Evolutionary conservation across 257 asterid genomes (phyloP).

Genomic region (Scutellaria barbata): DNA sequence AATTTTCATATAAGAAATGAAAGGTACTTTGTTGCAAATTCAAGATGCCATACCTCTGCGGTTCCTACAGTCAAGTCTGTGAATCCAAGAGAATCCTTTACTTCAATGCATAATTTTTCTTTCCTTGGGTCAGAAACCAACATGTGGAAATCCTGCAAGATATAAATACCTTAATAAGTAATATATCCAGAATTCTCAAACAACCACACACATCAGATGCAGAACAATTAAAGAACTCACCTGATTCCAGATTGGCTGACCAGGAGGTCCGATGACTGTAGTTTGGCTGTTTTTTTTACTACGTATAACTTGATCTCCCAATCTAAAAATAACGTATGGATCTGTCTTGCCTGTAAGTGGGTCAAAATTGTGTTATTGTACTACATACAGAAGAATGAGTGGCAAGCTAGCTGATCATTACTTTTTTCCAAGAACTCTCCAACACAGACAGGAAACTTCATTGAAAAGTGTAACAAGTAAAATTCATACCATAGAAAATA

Average conservation of each 20-base stretch:
- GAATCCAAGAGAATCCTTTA: conserved; percentile 89
- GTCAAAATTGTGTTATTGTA: conserved; percentile 2
- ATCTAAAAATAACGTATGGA: conserved; percentile 77
- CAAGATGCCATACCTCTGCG: conserved; percentile 67
- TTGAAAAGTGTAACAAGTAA: conserved; percentile 26
- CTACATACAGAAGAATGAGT: conserved; percentile 5
- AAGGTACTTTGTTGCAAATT: conserved; percentile 23
- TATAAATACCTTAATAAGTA: conserved; percentile 27
- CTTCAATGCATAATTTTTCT: conserved; percentile 74
- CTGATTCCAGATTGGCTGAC: conserved; percentile 99
- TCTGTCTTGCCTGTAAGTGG: conserved; percentile 87
- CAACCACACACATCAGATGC: conserved; percentile 15
- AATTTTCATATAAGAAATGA: conserved; percentile 7
- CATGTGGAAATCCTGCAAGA: conserved; percentile 85
- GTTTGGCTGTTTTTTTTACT: conserved; percentile 97
- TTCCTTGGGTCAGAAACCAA: conserved; percentile 81
- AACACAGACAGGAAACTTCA: conserved; percentile 26
- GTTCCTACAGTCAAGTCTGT: conserved; percentile 77
- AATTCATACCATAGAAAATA: conserved; percentile 73
- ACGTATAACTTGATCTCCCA: conserved; percentile 93
- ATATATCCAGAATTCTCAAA: conserved; percentile 29
- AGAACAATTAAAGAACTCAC: conserved; percentile 44
- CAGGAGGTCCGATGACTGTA: conserved; percentile 95
- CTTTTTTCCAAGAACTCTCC: conserved; percentile 13
- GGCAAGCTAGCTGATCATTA: conserved; percentile 19